Base-by-base conservation (phyloP, 345 rosid genomes). In the Populus davidiana region DNA sequence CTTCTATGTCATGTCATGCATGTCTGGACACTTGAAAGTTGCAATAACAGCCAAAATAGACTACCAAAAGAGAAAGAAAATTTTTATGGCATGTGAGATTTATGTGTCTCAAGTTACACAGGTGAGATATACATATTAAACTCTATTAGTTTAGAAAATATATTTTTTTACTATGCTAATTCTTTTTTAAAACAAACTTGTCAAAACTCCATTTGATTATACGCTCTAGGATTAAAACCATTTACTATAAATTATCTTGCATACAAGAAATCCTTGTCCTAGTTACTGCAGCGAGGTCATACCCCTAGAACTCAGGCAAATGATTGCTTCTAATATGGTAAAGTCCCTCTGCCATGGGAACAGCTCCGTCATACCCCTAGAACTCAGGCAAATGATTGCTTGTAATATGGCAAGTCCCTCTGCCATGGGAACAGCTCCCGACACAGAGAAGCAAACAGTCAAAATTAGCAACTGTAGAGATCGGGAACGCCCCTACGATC, bases 381-480 rank as follows among this genome's bases (percentile, higher is more conserved):
- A 39, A 20, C 59, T 20, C 59, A 18, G 59, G n/a, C n/a, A 18
- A 33, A 33, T 33, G 36, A 4, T 54, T 73, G 25, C 8, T 21
- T 49, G 29, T 23, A 31, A 77, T 63, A 27, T 50, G 62, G 16
- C 18, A 39, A 18, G 27, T 6, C 23, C 50, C 66, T 54, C 29
- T 31, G 11, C 1, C 81, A 74, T 67, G 72, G 74, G 72, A 77
- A 67, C 25, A 47, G 68, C n/a, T 20, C 50, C n/a, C n/a, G 43
- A 17, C 44, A 20, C 11, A n/a, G 38, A 13, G 17, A 75, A 67
- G 62, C 68, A 23, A 56, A 38, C 35, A 44, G 87, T 85, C 87
- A 79, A 81, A 74, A 71, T 67, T 66, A 50, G 81, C 85, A n/a
- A 78, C 81, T 20, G 59, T 29, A 16, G 56, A 27, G 43, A n/a